Percentiles rank a stretch among this genome's conserved stretches.
Evolutionary conservation across 2,329 filamentous ascomycete species (phyloP).

Genomic region (Sphaceloma murrayae): DNA sequence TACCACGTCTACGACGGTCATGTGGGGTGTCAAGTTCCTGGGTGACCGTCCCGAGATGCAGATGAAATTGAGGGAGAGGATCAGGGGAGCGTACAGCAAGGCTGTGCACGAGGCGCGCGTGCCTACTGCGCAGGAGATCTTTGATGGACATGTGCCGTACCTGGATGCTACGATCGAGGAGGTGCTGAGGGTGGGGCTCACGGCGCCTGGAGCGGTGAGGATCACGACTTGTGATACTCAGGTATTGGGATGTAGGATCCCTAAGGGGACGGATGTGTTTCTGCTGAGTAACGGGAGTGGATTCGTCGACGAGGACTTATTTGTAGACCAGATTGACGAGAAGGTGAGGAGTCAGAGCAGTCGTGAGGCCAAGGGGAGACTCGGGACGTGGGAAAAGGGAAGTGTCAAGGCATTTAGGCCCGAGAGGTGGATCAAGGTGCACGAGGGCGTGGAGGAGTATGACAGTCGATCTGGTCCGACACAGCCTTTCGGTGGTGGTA

Average conservation of each 20-base stretch:
- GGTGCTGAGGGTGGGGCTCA: slow-evolving; percentile 28
- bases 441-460: slow-evolving; percentile 27
- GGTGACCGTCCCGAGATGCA: slow-evolving; percentile 30
- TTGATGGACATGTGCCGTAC: slow-evolving; percentile 19
- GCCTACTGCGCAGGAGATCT: slow-evolving; percentile 30
- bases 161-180: slow-evolving; percentile 38
- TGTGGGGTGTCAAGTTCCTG: slow-evolving; percentile 35
- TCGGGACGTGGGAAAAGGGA: slow-evolving; percentile 23
- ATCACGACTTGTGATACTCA: slow-evolving; percentile 31
- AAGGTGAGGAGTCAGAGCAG: slow-evolving; percentile 26
- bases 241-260: slow-evolving; percentile 34
- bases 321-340: slow-evolving; percentile 23
- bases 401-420: slow-evolving; percentile 32
- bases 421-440: slow-evolving; percentile 32
- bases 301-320: slow-evolving; percentile 20
- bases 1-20: slow-evolving; percentile 35
- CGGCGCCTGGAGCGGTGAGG: slow-evolving; percentile 26
- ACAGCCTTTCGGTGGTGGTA: slow-evolving; percentile 31
- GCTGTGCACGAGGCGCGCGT: slow-evolving; percentile 18
- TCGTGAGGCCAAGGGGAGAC: slow-evolving; percentile 24
- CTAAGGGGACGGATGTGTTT: slow-evolving; percentile 32
- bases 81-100: slow-evolving; percentile 25
- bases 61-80: slow-evolving; percentile 26
- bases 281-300: slow-evolving; percentile 23
- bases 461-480: slow-evolving; percentile 30